A percentile compares a stretch with the other conserved stretches of the same genome.
Evolutionary conservation across 306 rosid genomes (phyloP).

Genomic region (Citrullus mucosospermus): DNA sequence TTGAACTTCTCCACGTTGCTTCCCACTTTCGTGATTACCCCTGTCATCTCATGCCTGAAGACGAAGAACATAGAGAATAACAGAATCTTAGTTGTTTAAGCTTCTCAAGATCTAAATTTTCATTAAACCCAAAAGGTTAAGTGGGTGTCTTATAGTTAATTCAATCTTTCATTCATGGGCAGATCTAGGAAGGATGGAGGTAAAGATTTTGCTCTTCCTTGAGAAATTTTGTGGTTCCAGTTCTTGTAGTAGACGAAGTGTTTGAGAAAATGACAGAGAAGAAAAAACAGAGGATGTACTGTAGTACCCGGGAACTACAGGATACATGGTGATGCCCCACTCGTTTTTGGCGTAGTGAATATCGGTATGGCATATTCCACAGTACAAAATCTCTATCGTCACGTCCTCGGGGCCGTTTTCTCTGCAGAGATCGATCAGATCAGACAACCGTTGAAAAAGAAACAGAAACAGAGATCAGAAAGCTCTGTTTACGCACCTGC

Average conservation of each 20-base stretch:
- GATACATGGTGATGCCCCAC: constrained; percentile 75
- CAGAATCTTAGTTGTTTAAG: neutral
- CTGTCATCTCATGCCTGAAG: constrained; percentile 58
- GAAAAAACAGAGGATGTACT: neutral
- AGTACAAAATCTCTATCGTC: constrained; percentile 40
- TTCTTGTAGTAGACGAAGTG: neutral
- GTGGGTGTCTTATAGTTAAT: too few species aligned
- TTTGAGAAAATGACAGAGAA: neutral
- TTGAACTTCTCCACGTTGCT: constrained; percentile 41
- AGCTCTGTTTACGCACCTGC: constrained; percentile 12
- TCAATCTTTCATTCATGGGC: too few species aligned
- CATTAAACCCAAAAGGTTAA: too few species aligned
- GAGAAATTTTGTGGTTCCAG: too few species aligned
- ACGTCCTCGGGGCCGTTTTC: constrained; percentile 53
- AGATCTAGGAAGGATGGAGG: too few species aligned
- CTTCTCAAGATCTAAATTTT: too few species aligned
- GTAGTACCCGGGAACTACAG: constrained; percentile 56
- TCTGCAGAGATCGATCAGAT: constrained; percentile 19
- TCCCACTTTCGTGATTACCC: constrained; percentile 53
- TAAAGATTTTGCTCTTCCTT: too few species aligned
- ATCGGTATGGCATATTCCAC: constrained; percentile 79
- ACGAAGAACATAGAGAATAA: neutral
- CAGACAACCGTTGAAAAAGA: neutral
- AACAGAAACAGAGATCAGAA: neutral
- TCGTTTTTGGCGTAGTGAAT: constrained; percentile 45